Evolutionary conservation across 148 eudicot genomes (phyloP).

Genomic region (Rheum nobile): DNA sequence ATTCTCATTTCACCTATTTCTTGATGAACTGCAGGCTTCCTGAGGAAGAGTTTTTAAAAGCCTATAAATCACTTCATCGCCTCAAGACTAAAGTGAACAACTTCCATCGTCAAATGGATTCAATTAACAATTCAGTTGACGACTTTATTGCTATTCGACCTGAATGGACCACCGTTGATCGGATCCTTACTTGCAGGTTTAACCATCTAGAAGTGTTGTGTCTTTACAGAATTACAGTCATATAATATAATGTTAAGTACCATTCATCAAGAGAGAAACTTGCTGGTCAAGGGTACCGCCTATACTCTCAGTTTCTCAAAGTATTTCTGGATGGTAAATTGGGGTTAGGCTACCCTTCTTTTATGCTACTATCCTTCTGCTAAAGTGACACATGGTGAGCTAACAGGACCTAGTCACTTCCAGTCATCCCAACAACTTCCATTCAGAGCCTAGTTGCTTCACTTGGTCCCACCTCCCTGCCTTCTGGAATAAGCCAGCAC

Average conservation of each 20-base stretch:
- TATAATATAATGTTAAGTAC: neutral
- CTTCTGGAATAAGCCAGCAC: too few species aligned
- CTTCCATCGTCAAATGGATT: constrained; percentile 60
- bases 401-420: too few species aligned
- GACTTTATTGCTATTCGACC: constrained; percentile 80
- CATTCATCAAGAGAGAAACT: neutral
- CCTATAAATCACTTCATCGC: constrained; percentile 83
- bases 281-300: neutral
- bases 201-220: constrained; percentile 6
- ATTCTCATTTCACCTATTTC: constrained; percentile 3
- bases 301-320: neutral
- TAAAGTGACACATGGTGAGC: too few species aligned
- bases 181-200: constrained; percentile 92
- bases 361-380: neutral
- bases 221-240: neutral
- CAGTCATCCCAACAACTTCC: too few species aligned
- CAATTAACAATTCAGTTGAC: constrained; percentile 56
- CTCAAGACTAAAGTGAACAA: constrained; percentile 83
- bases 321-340: neutral
- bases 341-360: neutral
- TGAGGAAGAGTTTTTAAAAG: constrained; percentile 73
- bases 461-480: too few species aligned
- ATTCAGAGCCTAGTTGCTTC: too few species aligned
- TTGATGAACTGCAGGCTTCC: constrained; percentile 60
- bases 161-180: constrained; percentile 96